Percentiles rank a stretch among this genome's conserved stretches.
Conservation (phyloP, 1,284 basidiomycete genomes). For the Inonotus hispidus region DNA sequence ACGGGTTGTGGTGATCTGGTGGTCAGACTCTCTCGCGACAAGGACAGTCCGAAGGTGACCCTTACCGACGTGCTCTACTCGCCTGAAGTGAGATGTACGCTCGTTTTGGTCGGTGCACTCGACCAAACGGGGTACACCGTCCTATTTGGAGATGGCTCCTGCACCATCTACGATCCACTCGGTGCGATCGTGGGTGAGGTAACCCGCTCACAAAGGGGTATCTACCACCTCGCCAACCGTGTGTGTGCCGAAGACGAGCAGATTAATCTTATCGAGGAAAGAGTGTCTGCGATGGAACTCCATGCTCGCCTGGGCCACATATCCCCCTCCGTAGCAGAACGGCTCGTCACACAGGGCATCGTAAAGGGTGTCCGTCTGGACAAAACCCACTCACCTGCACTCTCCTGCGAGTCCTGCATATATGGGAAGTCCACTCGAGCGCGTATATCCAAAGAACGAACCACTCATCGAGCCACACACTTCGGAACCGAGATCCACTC, state of each 20-base stretch:
- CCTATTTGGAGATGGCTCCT: not conserved
- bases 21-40: not conserved
- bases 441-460: slow-evolving; percentile 21
- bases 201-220: not conserved
- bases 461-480: slow-evolving; percentile 17
- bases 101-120: slow-evolving; percentile 29
- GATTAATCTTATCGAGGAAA: slow-evolving; percentile 16
- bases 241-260: not conserved
- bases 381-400: slow-evolving; percentile 1
- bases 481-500: no score
- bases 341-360: slow-evolving; percentile 27
- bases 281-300: slow-evolving; percentile 25
- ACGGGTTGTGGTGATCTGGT: not conserved
- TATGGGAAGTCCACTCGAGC: not conserved
- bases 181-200: not conserved
- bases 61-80: slow-evolving; percentile 31
- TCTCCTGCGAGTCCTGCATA: not conserved
- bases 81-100: slow-evolving; percentile 30
- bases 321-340: slow-evolving; percentile 22
- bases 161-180: not conserved
- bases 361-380: slow-evolving; percentile 24
- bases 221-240: slow-evolving; percentile 3
- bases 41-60: slow-evolving; percentile 19
- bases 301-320: slow-evolving; percentile 35
- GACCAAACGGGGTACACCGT: slow-evolving; percentile 14